Evolutionary conservation across 73 alveolate genomes (phyloP).

Genomic region (Stentor coeruleus): DNA sequence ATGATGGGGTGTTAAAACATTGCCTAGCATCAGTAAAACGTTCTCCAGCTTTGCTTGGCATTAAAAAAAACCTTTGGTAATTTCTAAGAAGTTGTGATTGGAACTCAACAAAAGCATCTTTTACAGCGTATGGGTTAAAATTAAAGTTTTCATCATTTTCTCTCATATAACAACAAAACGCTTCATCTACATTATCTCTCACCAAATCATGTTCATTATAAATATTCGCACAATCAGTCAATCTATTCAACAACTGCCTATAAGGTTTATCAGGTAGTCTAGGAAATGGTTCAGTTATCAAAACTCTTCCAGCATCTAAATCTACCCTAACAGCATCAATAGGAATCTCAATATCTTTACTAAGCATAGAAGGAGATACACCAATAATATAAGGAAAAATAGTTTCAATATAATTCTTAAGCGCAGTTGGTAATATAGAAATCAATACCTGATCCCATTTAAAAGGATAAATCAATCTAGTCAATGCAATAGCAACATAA

Average conservation of each 20-base stretch:
- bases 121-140: slow-evolving; percentile 45
- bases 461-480: slow-evolving; percentile 54
- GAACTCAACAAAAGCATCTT: slow-evolving; percentile 68
- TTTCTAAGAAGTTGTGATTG: slow-evolving; percentile 40
- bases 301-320: slow-evolving; percentile 43
- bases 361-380: slow-evolving; percentile 30
- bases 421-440: slow-evolving; percentile 50
- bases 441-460: slow-evolving; percentile 59
- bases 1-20: slow-evolving; percentile 49
- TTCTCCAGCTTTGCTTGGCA: slow-evolving; percentile 53
- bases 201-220: slow-evolving; percentile 26
- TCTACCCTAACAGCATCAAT: slow-evolving; percentile 55
- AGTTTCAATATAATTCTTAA: slow-evolving; percentile 57
- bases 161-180: slow-evolving; percentile 30
- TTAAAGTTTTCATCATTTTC: slow-evolving; percentile 24
- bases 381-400: slow-evolving; percentile 65
- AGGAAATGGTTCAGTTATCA: slow-evolving; percentile 46
- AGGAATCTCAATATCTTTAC: slow-evolving; percentile 51
- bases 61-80: slow-evolving; percentile 46
- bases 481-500: slow-evolving; percentile 49
- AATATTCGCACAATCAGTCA: slow-evolving; percentile 26
- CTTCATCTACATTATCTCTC: slow-evolving; percentile 38
- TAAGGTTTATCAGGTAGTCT: slow-evolving; percentile 54
- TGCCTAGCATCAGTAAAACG: slow-evolving; percentile 56
- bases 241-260: slow-evolving; percentile 33